Evolutionary conservation across 345 rosid genomes (phyloP), one percentile per base, ranked within the genome.

Genomic region (Trapa bicornis): DNA sequence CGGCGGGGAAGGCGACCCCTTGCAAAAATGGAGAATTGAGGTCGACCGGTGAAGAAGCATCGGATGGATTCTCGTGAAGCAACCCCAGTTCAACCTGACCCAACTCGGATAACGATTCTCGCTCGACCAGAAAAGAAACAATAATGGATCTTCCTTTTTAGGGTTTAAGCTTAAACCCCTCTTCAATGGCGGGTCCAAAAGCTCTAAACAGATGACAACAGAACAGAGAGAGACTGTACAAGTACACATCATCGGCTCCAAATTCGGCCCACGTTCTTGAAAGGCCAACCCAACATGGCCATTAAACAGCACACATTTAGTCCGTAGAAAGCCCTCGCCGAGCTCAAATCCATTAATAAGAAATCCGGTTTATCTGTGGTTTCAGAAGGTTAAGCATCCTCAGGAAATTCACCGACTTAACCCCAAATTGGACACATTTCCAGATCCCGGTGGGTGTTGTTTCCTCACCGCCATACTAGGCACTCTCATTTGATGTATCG

Each of bases 11-110:
- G 73, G 11, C 2, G 63, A 32, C 32, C 54, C 41, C 68, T 43
- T 70, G 64, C 47, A 56, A 56, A 70, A 42, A 53, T 65, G 73
- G 68, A 70, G 68, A 35, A 53, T 36, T 35, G 47, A 69, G 53
- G 66, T 15, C 1, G 66, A 69, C 14, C 71, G 71, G 47, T 33
- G 65, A 39, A 69, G 52, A 69, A 69, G 66, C 71, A 69, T 69
- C 16, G 47, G 65, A 47, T 37, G 13, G 1, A 47, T 35, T 43
- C 43, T 8, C 7, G 50, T 64, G 14, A 43, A 65, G 37, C 38
- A 13, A 35, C 33, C 35, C n/a, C 35, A 8, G 35, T 6, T 3
- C 29, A 29, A 22, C 60, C 32, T 15, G 22, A 42, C 56, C 42
- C 54, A 4, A 33, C 32, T 65, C 13, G 29, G 10, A 41, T 17